A percentile compares a stretch with the other conserved stretches of the same genome.
Evolutionary conservation across 352 stramenopile species (phyloP).

Genomic region (Pythium grandisporangium): DNA sequence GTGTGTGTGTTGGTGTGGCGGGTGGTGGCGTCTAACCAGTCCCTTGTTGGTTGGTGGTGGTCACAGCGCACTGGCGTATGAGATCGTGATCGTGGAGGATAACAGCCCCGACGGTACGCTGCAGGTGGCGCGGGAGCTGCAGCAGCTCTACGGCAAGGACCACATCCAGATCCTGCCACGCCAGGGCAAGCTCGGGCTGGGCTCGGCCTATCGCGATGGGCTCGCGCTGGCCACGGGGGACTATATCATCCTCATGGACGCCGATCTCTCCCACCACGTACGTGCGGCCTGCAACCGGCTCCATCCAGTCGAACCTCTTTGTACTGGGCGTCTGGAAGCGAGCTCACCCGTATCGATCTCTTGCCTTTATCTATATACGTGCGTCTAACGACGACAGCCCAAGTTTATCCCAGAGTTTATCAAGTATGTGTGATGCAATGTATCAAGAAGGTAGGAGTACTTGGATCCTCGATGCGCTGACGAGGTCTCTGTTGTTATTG

Average conservation of each 20-base stretch:
- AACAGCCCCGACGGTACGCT: constrained; percentile 95
- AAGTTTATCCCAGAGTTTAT: constrained; percentile 96
- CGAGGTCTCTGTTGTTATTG: constrained; percentile 5
- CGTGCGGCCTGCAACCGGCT: background rate
- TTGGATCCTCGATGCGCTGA: constrained; percentile 1
- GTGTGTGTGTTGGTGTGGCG: background rate
- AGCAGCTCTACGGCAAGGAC: constrained; percentile 88
- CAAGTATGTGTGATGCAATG: constrained; percentile 19
- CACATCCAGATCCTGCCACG: constrained; percentile 92
- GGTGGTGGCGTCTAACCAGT: no score
- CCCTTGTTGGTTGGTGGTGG: background rate
- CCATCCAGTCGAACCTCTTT: no score
- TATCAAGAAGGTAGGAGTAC: no score
- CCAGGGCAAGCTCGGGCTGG: constrained; percentile 93
- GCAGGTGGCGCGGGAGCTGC: constrained; percentile 87
- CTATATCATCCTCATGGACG: constrained; percentile 98
- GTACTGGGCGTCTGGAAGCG: no score
- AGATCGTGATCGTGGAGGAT: constrained; percentile 98
- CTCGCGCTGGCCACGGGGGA: constrained; percentile 89
- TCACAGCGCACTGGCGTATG: constrained; percentile 82
- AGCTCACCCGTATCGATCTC: no score
- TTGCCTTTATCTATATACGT: background rate
- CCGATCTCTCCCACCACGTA: constrained; percentile 97
- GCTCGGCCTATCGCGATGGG: constrained; percentile 95
- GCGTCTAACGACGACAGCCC: constrained; percentile 34